Percentiles rank a stretch among this genome's conserved stretches.
These are phyloP conservation scores for Diplocarpon mali DNA, from an alignment of 2,329 filamentous ascomycete genomes.

Conservation along the genomic window DNA sequence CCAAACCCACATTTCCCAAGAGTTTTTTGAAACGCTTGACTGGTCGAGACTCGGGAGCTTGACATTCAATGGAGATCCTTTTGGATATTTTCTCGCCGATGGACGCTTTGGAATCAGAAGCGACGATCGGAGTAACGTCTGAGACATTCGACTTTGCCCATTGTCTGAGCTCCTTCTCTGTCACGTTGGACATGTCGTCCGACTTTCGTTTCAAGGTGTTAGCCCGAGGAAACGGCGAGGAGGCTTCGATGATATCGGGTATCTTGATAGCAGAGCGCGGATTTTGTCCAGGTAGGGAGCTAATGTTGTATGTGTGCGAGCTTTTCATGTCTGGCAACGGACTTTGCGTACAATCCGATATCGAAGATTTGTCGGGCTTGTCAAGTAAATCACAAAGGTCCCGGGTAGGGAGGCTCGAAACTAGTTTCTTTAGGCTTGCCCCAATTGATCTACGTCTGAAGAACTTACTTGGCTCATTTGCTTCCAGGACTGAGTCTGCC, in stretches of 20 bases:
- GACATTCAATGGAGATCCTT: neutral
- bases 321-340: constrained; percentile 25
- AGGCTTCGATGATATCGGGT: constrained; percentile 23
- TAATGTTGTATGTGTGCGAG: constrained; percentile 19
- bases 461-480: constrained; percentile 1
- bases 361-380: constrained; percentile 5
- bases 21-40: constrained; percentile 24
- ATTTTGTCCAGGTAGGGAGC: neutral
- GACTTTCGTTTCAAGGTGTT: constrained; percentile 23
- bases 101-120: neutral
- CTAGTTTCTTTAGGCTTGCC: constrained; percentile 3
- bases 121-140: neutral
- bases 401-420: constrained; percentile 6
- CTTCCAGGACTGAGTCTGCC: neutral
- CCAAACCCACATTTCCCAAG: constrained; percentile 22
- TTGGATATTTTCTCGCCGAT: neutral
- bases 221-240: constrained; percentile 2
- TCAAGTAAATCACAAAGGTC: constrained; percentile 10
- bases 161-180: constrained; percentile 18
- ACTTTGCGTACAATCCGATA: constrained; percentile 7
- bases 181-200: constrained; percentile 23
- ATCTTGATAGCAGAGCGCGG: constrained; percentile 23
- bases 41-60: constrained; percentile 11
- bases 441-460: neutral
- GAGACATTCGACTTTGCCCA: constrained; percentile 15